These are phyloP conservation scores for Pholiota microspora DNA, from an alignment of 768 basidiomycete genomes.

Conservation along the genomic window DNA sequence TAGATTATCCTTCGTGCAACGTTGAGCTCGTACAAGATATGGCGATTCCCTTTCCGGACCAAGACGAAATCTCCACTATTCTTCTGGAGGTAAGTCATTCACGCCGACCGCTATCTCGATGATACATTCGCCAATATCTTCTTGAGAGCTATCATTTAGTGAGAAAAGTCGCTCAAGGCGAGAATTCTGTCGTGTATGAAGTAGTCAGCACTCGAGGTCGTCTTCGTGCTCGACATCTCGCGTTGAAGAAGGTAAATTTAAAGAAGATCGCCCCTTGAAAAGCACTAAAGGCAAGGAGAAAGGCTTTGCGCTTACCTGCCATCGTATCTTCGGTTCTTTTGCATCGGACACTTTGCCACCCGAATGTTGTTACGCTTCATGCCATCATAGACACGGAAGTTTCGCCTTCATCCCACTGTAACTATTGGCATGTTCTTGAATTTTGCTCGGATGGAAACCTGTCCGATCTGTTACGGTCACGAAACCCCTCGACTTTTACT, in stretches of 20 bases:
- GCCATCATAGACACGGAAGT: constrained; percentile 34
- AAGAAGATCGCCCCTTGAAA: not conserved
- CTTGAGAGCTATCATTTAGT: constrained; percentile 38
- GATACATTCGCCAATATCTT: not conserved
- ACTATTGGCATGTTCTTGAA: constrained; percentile 40
- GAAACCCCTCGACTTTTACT: constrained; percentile 9
- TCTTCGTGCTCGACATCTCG: constrained; percentile 39
- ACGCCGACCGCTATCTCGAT: not conserved
- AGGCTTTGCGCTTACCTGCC: not conserved
- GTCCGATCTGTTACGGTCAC: constrained; percentile 25
- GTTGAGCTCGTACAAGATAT: too few relatives aligned
- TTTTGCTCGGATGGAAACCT: constrained; percentile 42
- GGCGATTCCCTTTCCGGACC: too few relatives aligned
- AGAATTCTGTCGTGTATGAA: constrained; percentile 29
- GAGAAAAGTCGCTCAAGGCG: constrained; percentile 28
- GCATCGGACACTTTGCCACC: constrained; percentile 46
- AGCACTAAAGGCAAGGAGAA: not conserved
- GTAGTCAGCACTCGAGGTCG: constrained; percentile 45
- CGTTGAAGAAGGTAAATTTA: constrained; percentile 37
- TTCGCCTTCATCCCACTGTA: constrained; percentile 20
- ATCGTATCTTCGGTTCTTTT: constrained; percentile 20
- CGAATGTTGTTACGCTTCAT: constrained; percentile 45
- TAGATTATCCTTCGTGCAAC: too few relatives aligned
- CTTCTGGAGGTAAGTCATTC: not conserved
- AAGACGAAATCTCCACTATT: not conserved